Evolutionary conservation across 2,329 filamentous ascomycete genomes (phyloP), one percentile per base, ranked within the genome.

Genomic region (Pseudogymnoascus sp.): DNA sequence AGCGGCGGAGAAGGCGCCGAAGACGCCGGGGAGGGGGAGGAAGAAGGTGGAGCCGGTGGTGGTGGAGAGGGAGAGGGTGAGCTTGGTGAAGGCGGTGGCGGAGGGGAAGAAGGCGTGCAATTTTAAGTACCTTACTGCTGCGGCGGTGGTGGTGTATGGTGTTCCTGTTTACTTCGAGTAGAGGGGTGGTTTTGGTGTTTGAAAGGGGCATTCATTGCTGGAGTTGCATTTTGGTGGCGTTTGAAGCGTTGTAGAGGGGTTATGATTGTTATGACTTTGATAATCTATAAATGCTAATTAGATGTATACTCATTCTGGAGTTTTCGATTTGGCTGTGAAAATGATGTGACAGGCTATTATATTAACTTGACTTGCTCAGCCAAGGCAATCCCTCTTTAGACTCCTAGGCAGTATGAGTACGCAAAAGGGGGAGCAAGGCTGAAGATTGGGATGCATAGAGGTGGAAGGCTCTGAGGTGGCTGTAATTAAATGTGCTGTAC

Each of bases 71-170:
- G 70, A 78, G 74, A 66, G 73, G 60, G 76, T 79, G 64, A 88
- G 83, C 62, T 77, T 97, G 65, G 88, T 91, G n/a, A 86, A 93
- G 73, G 95, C 95, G 0, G 88, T 97, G 37, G 84, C 85, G 34
- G 83, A 79, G 70, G 90, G 90, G 12, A 83, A 91, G 67, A 83
- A 84, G 65, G 87, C 86, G n/a, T 97, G 95, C 77, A 86, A 90
- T 69, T 84, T 99, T 77, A 85, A 85, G 73, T 97, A 96, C 78
- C 78, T 99, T 69, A 99, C 96, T 71, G 95, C 92, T 0, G 95
- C 93, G 10, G 92, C 93, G 39, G 91, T 95, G 23, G 93, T 95
- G 68, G 88, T 97, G 62, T 99, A 97, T 78, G 95, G 95, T 14
- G 88, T 99, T 73, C 95, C 95, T 31, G 91, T 96, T 67, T 97